Conservation (phyloP, 1,139 yeast species). For the Meyerozyma guilliermondii region DNA sequence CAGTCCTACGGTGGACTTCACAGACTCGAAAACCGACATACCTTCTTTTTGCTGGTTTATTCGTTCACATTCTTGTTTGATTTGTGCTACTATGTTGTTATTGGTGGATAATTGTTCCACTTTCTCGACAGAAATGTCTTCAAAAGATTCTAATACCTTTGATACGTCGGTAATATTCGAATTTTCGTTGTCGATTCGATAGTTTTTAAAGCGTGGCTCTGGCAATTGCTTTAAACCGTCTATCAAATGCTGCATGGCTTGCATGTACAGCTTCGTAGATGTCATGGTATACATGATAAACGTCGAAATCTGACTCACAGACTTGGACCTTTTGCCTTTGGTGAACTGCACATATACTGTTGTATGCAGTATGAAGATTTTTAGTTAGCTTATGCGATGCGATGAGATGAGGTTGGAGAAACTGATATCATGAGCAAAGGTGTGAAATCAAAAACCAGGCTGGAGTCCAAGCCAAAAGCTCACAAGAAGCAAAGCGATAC, state of each 20-base stretch:
- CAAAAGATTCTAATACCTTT: slow-evolving; percentile 23
- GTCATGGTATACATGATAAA: slow-evolving; percentile 38
- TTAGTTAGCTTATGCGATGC: slow-evolving; percentile 15
- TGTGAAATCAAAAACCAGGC: slow-evolving; percentile 7
- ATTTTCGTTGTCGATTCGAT: slow-evolving; percentile 33
- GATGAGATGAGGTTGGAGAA: slow-evolving; percentile 16
- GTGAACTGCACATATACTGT: not conserved
- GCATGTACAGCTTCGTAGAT: slow-evolving; percentile 74
- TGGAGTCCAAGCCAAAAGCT: not conserved
- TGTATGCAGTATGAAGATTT: slow-evolving; percentile 4
- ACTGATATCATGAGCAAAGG: slow-evolving; percentile 9
- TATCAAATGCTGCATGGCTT: slow-evolving; percentile 67
- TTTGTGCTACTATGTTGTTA: slow-evolving; percentile 13
- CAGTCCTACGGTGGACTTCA: not conserved
- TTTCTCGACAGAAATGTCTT: slow-evolving; percentile 26
- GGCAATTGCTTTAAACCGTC: slow-evolving; percentile 35
- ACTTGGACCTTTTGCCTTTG: not conserved
- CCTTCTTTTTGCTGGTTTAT: slow-evolving; percentile 14
- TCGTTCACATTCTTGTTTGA: slow-evolving; percentile 24
- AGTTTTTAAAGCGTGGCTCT: slow-evolving; percentile 17
- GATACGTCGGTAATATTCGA: slow-evolving; percentile 24
- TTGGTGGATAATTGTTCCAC: slow-evolving; percentile 28
- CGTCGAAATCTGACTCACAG: not conserved
- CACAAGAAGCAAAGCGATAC: slow-evolving; percentile 6
- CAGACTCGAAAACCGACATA: slow-evolving; percentile 1